Conservation (phyloP, 2,329 filamentous ascomycete species). For the Aureobasidium sp. region DNA sequence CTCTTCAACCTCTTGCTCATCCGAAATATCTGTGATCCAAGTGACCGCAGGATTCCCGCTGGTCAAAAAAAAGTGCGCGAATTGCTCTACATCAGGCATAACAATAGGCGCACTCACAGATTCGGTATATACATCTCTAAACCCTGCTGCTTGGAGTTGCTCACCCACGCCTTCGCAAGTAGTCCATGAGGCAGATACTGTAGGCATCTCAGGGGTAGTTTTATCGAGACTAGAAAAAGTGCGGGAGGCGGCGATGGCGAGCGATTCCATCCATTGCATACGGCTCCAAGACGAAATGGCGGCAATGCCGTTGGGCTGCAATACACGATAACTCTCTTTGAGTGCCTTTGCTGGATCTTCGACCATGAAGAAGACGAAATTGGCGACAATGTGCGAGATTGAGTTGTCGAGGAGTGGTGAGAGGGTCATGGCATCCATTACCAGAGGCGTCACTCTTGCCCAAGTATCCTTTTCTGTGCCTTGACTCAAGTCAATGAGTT, state of each 20-base stretch:
- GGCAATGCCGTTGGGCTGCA: conserved; percentile 23
- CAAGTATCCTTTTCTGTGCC: conserved; percentile 19
- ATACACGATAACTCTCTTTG: conserved; percentile 22
- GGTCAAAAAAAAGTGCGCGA: not conserved
- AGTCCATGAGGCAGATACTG: conserved; percentile 24
- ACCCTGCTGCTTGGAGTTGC: conserved; percentile 26
- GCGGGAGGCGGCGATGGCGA: conserved; percentile 18
- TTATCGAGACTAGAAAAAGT: conserved; percentile 20
- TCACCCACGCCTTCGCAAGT: conserved; percentile 17
- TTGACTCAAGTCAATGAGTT: not conserved
- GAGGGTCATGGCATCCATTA: conserved; percentile 26
- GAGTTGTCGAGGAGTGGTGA: conserved; percentile 20
- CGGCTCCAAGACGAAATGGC: conserved; percentile 25
- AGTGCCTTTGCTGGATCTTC: conserved; percentile 23
- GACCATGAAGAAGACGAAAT: conserved; percentile 29
- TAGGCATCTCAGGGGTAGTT: conserved; percentile 7
- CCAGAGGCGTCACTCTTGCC: conserved; percentile 21
- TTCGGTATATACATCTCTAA: conserved; percentile 22
- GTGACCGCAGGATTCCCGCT: conserved; percentile 6
- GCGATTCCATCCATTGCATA: conserved; percentile 25
- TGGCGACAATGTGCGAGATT: conserved; percentile 26
- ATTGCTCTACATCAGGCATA: not conserved
- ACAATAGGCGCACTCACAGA: conserved; percentile 16
- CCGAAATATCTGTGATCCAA: not conserved
- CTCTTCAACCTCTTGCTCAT: not conserved